phyloP scores from a whole-genome alignment of 1,284 basidiomycete genomes.

The Trichosporon coremiiforme region DNA sequence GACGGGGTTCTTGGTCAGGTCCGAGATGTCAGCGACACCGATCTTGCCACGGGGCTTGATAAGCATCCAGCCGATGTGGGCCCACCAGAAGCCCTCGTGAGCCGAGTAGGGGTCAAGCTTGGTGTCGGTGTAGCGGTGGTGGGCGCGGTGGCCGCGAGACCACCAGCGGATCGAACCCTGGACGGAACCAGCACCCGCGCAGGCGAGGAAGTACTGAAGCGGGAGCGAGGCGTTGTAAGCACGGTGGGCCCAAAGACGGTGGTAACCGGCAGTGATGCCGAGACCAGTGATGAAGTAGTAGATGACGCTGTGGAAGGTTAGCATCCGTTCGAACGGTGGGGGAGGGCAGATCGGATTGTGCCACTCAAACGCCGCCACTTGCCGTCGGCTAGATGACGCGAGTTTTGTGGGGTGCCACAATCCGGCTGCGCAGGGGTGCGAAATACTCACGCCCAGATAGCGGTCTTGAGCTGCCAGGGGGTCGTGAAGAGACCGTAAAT shows the following conservation, averaged over 20 bases:
- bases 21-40: constrained; percentile 83
- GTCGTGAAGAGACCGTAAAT: constrained; percentile 68
- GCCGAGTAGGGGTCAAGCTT: constrained; percentile 93
- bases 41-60: constrained; percentile 84
- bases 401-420: constrained; percentile 11
- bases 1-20: constrained; percentile 74
- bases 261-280: constrained; percentile 73
- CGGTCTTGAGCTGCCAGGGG: constrained; percentile 68
- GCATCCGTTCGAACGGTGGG: constrained; percentile 8
- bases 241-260: constrained; percentile 89
- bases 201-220: constrained; percentile 74
- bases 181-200: constrained; percentile 80
- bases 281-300: constrained; percentile 87
- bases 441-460: constrained; percentile 62
- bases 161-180: constrained; percentile 94
- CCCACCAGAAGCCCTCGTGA: constrained; percentile 71
- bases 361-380: constrained; percentile 18
- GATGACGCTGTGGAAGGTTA: constrained; percentile 57
- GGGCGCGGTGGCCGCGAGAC: constrained; percentile 89
- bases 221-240: constrained; percentile 83
- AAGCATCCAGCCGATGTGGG: constrained; percentile 92
- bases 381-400: constrained; percentile 11
- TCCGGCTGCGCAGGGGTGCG: background rate
- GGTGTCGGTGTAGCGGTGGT: constrained; percentile 93
- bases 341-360: background rate